Evolutionary conservation across 306 rosid genomes (phyloP), one percentile per base, ranked within the genome.

Genomic region (Malus fusca): DNA sequence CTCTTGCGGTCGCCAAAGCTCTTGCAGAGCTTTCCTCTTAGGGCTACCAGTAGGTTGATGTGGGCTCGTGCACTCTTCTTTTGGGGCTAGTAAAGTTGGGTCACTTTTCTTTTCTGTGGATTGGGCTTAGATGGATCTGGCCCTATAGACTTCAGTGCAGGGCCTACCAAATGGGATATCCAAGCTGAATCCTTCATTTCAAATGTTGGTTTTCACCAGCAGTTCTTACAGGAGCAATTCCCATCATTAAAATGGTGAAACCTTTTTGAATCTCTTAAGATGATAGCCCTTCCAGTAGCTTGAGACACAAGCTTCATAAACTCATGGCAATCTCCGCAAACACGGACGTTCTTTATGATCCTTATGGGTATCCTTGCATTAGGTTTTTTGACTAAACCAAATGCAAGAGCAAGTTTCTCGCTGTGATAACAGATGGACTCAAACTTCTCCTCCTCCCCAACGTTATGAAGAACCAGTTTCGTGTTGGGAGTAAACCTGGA

Each of bases 391-490:
- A 82, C 74, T 46, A 87, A 88, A 18, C 85, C 80, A 68, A 68
- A 85, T 4, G 83, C 75, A 22, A 85, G 64, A 2, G 91, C 93
- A 15, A 83, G 81, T 66, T 86, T 67, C 72, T 87, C 93, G 37
- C 91, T 85, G 63, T 87, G 89, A 64, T 83, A 83, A 68, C 89
- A 89, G 23, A 82, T 75, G 14, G 85, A 68, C 58, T 72, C 73
- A 51, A 68, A 33, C 69, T 82, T 82, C 58, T 82, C 82, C 42
- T 77, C 66, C 69, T 82, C 85, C 63, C 82, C 85, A 19, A 72
- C 77, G 31, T 82, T 75, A 72, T 73, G 85, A 44, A 77, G 63
- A 60, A 82, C 82, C 60, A 73, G 55, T 51, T 82, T 77, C 22
- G 76, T 73, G 63, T 77, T 46, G 62, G 82, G 76, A 25, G 58